A percentile compares a stretch with the other conserved stretches of the same genome.
These are phyloP conservation scores for Naganishia onofrii DNA, from an alignment of 768 basidiomycete species.

Conservation along the genomic window DNA sequence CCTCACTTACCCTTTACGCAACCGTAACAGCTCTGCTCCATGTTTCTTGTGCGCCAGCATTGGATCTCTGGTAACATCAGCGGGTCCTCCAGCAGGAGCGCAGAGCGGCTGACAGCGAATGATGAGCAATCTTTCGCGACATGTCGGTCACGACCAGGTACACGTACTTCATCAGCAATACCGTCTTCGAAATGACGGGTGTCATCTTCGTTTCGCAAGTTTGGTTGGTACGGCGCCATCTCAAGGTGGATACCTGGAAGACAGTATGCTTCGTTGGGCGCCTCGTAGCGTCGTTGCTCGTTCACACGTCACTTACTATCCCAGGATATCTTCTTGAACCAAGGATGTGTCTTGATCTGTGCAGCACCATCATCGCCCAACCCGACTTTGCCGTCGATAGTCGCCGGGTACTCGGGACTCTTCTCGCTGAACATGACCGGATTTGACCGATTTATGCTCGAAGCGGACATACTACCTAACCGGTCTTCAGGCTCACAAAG, in stretches of 20 bases:
- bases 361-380: slow-evolving; percentile 72
- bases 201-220: slow-evolving; percentile 75
- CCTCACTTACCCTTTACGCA: slow-evolving; percentile 67
- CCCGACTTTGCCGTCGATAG: slow-evolving; percentile 18
- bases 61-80: slow-evolving; percentile 82
- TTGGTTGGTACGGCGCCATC: slow-evolving; percentile 83
- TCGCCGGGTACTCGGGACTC: slow-evolving; percentile 67
- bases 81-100: slow-evolving; percentile 75
- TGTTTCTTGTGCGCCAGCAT: slow-evolving; percentile 79
- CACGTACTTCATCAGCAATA: slow-evolving; percentile 79
- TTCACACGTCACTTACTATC: slow-evolving; percentile 53
- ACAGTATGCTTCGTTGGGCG: neutral
- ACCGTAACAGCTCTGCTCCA: slow-evolving; percentile 79
- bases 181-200: slow-evolving; percentile 94
- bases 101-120: slow-evolving; percentile 66
- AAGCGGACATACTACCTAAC: slow-evolving; percentile 53
- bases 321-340: slow-evolving; percentile 91
- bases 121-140: neutral
- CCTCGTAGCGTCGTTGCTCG: neutral
- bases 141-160: neutral
- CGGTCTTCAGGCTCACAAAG: slow-evolving; percentile 95
- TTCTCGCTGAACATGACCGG: slow-evolving; percentile 71
- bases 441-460: slow-evolving; percentile 60
- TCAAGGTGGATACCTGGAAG: slow-evolving; percentile 66
- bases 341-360: slow-evolving; percentile 83